Evolutionary conservation across 306 rosid genomes (phyloP), one percentile per base, ranked within the genome.

Genomic region (Oxytropis ochrocephala): DNA sequence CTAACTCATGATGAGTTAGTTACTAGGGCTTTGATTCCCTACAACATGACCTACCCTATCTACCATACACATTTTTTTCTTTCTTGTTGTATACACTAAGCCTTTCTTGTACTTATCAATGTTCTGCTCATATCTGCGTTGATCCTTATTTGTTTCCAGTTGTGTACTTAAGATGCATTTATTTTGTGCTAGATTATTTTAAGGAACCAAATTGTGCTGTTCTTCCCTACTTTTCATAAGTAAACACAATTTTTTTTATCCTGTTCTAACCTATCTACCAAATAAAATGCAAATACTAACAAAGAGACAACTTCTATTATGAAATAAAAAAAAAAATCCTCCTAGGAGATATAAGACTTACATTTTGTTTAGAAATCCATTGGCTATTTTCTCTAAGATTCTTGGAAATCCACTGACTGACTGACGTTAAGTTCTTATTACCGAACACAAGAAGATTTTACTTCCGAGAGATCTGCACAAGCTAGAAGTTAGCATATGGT

Each of bases 261-360:
- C 8, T 36, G 41, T 6, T 36, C 41, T 36, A 36, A 36, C 41
- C 41, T 36, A 36, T 36, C 10, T 36, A 36, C 41, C 41, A 36
- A 42, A 35, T 51, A 21, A 46, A 60, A 75, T 75, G 74, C 44
- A 74, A 74, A 75, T 49, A 18, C 39, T 27, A 52, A 44, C 17
- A 46, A 53, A 47, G 52, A 27, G 33, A 54, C 41, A 52, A 21
- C 39, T 49, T 66, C 2, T 50, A 39, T 48, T 16, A 17, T 38
- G 46, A 39, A 39, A 38, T n/a, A 1, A 4, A 11, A 38, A 36
- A 43, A 49, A 8, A 41, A 14, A 8, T 32, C 21, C 11, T 27
- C 8, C 27, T 30, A 19, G 18, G 13, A 58, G 30, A 44, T 44
- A 71, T 27, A 36, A 69, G 49, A 32, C 33, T 58, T 29, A 8